phyloP scores from a whole-genome alignment of 176 grass and related monocot species.

The Oryza glaberrima region DNA sequence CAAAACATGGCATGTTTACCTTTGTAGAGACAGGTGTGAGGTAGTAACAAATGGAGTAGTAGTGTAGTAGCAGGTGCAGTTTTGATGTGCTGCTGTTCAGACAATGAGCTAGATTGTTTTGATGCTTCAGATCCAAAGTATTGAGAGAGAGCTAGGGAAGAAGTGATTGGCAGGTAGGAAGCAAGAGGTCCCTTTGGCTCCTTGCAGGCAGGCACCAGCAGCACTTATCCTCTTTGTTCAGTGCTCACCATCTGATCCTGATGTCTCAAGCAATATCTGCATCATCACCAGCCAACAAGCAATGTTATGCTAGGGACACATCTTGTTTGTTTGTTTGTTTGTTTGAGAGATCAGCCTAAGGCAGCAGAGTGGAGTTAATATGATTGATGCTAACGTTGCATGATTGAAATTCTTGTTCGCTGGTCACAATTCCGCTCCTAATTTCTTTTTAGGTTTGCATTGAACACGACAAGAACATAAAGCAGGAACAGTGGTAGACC shows the following conservation, averaged over 20 bases:
- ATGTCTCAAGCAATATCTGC: constrained; percentile 30
- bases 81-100: constrained; percentile 17
- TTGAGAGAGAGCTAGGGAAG: neutral
- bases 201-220: constrained; percentile 29
- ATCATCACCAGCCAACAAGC: constrained; percentile 33
- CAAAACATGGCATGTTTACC: constrained; percentile 34
- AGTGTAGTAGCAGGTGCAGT: constrained; percentile 6
- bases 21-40: constrained; percentile 27
- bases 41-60: neutral
- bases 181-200: constrained; percentile 41
- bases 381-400: constrained; percentile 25
- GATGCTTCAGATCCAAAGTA: constrained; percentile 23
- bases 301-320: constrained; percentile 17
- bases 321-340: constrained; percentile 9
- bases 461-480: constrained; percentile 19
- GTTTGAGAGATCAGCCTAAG: neutral
- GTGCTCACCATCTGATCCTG: constrained; percentile 25
- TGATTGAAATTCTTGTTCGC: constrained; percentile 30
- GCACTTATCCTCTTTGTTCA: constrained; percentile 34
- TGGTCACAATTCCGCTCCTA: constrained; percentile 16
- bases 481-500: neutral
- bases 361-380: constrained; percentile 18
- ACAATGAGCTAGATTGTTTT: constrained; percentile 1
- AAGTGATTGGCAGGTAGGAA: constrained; percentile 45
- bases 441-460: constrained; percentile 1